Base-by-base conservation (phyloP, 176 grass and related monocot species). In the Alopecurus myosuroides region DNA sequence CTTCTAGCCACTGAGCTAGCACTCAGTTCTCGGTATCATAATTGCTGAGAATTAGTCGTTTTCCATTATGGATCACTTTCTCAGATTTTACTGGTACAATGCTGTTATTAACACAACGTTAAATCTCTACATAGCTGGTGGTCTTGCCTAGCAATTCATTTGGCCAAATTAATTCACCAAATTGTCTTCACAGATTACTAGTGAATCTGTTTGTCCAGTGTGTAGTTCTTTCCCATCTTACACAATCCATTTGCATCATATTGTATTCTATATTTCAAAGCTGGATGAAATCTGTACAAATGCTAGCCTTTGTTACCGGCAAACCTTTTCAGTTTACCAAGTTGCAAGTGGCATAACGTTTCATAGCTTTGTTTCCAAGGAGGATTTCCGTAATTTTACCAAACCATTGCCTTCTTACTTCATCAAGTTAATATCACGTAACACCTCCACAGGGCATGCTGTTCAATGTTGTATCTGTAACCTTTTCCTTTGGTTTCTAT, bases 391-490 rank as follows among this genome's bases (percentile, higher is more conserved):
- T 17, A 46, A 30, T 26, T 80, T n/a, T 30, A 22, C 39, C 9
- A 78, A 10, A 37, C 3, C 25, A 40, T 20, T 35, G 3, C 37
- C 36, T 74, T 60, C 6, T 83, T 5, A 23, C 34, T 67, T 17
- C 15, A 74, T 86, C 45, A 81, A 66, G 37, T 70, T 76, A 68
- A 76, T 50, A 49, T 50, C 75, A 70, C n/a, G 50, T 61, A 50
- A 49, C 55, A 49, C 29, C 23, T 46, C 70, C 7, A n/a, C 50
- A 78, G 17, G 44, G 36, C 50, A 33, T 79, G 44, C 5, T 71
- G 17, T 46, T 85, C 56, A 31, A 51, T 85, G 2, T 19, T 51
- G 14, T 70, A 73, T 82, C 82, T 86, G 42, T 84, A 52, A 77
- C 26, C 23, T 33, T 28, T 65, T 78, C 6, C 28, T 77, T 77